Percentiles rank a stretch among this genome's conserved stretches.
Conservation (phyloP, 495 filamentous ascomycete genomes). For the Lasiosphaeriaceae sp. region DNA sequence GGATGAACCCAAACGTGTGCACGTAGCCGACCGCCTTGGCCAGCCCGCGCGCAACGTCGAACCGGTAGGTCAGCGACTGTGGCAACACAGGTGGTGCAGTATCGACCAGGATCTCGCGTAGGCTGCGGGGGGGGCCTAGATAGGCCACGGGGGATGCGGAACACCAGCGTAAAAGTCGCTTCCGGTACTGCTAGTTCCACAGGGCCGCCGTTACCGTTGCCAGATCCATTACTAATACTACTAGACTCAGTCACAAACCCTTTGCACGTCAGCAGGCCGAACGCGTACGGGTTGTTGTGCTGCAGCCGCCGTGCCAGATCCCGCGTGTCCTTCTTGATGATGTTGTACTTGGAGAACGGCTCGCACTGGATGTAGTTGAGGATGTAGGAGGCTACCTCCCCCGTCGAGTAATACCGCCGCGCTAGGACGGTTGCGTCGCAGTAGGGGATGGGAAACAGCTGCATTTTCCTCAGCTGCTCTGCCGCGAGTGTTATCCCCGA, state of each 20-base stretch:
- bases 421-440: not conserved
- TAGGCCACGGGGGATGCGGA: conserved; percentile 10
- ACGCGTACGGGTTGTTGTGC: conserved; percentile 33
- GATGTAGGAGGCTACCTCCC: conserved; percentile 7
- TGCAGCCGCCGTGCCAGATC: conserved; percentile 39
- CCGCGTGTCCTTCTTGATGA: conserved; percentile 30
- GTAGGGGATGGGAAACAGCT: conserved; percentile 18
- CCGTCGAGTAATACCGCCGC: not conserved
- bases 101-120: conserved; percentile 4
- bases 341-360: not conserved
- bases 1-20: conserved; percentile 50
- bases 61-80: conserved; percentile 6
- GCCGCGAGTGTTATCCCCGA: conserved; percentile 12
- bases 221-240: not conserved
- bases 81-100: not conserved
- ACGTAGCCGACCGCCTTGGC: conserved; percentile 46
- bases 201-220: not conserved
- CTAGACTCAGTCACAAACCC: conserved; percentile 19
- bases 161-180: conserved; percentile 16
- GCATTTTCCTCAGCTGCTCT: conserved; percentile 3
- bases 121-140: not conserved
- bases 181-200: not conserved
- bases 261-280: conserved; percentile 48
- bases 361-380: conserved; percentile 24
- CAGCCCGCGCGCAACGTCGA: conserved; percentile 43